A percentile compares a stretch with the other conserved stretches of the same genome.
These are phyloP conservation scores for Lactarius indigo DNA, from an alignment of 768 basidiomycete genomes.

Conservation along the genomic window DNA sequence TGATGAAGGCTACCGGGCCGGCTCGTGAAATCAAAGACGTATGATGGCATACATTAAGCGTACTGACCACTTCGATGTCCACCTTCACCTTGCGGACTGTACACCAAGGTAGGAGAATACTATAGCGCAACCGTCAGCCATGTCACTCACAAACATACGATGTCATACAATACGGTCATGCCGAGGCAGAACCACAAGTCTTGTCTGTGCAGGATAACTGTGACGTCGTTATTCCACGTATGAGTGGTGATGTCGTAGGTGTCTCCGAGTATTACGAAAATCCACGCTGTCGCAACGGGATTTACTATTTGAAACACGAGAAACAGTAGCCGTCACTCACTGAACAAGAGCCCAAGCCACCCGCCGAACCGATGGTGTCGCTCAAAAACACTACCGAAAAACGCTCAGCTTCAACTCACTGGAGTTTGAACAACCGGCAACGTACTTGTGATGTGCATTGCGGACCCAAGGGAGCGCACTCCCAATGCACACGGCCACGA, in stretches of 20 bases:
- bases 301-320: conserved; percentile 3
- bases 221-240: conserved; percentile 55
- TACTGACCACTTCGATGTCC: conserved; percentile 68
- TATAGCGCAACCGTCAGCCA: conserved; percentile 29
- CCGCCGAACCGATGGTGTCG: conserved; percentile 77
- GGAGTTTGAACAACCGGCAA: conserved; percentile 7
- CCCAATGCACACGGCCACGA: conserved; percentile 54
- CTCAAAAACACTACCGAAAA: conserved; percentile 59
- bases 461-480: conserved; percentile 78
- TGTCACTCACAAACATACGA: background rate
- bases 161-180: conserved; percentile 63
- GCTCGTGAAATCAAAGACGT: background rate
- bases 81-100: conserved; percentile 69
- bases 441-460: conserved; percentile 78
- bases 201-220: conserved; percentile 58
- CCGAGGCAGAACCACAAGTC: conserved; percentile 74
- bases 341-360: conserved; percentile 54
- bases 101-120: conserved; percentile 71
- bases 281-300: conserved; percentile 43
- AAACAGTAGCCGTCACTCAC: conserved; percentile 35
- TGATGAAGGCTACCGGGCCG: conserved; percentile 56
- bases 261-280: conserved; percentile 64
- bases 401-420: conserved; percentile 7
- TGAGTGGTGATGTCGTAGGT: conserved; percentile 53
- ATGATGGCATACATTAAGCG: background rate